These are phyloP conservation scores for Oryza coarctata DNA, from an alignment of 176 grass and related monocot species.

Conservation along the genomic window DNA sequence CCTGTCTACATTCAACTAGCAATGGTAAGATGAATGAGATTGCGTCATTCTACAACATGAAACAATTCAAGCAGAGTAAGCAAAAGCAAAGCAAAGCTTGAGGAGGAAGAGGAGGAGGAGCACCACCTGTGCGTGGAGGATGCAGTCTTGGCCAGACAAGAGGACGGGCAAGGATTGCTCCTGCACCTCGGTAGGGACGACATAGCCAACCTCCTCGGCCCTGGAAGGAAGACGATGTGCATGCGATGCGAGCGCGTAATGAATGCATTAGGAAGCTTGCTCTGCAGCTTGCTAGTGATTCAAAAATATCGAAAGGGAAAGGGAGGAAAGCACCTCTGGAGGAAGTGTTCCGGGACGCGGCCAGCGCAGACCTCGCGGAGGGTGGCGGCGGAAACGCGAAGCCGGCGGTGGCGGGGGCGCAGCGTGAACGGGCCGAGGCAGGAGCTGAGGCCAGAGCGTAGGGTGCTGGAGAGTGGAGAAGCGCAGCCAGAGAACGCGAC, in stretches of 20 bases:
- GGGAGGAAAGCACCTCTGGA: constrained; percentile 47
- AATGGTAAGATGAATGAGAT: neutral
- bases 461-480: neutral
- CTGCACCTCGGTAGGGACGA: constrained; percentile 70
- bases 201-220: constrained; percentile 72
- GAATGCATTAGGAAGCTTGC: neutral
- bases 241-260: too few species aligned
- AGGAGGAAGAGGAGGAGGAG: neutral
- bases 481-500: neutral
- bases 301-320: neutral
- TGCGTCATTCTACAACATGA: neutral
- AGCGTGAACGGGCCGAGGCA: neutral
- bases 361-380: constrained; percentile 70
- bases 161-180: constrained; percentile 75
- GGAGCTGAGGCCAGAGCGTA: neutral
- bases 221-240: constrained; percentile 29
- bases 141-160: constrained; percentile 72
- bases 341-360: constrained; percentile 63
- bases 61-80: neutral
- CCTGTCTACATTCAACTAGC: constrained; percentile 62
- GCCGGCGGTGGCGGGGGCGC: neutral
- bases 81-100: neutral
- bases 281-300: neutral
- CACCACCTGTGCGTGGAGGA: constrained; percentile 90
- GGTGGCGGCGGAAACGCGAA: constrained; percentile 31